Base-by-base conservation (phyloP, 768 basidiomycete species). In the Boletellus sp. region DNA sequence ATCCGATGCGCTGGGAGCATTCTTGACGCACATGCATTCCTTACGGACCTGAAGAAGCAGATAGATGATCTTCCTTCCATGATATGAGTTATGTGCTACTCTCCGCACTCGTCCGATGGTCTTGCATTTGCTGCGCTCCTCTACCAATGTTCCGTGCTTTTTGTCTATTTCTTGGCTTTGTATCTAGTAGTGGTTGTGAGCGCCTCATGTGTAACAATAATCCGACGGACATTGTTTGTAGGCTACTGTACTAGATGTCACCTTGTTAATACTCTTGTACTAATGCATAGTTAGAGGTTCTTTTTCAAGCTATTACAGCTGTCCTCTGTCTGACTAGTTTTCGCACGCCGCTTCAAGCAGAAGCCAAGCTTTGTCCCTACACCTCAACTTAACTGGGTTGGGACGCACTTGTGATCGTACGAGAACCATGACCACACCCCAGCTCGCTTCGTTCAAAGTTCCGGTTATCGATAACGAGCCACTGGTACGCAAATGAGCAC, bases 391-490 rank as follows among this genome's bases (percentile, higher is more conserved):
- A 6, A 28, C 28, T 10, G 28, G 11, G 28, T 8, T 28, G 28
- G 28, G 11, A 10, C 28, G 11, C 28, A 28, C 11, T 35, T 34
- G 45, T n/a, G 20, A 36, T 41, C 52, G 40, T 35, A 38, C 33
- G 57, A 61, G 64, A 62, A 47, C 16, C 63, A 87, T 86, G 85
- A 63, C 80, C 36, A 78, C 77, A 48, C 82, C 89, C 41, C 87
- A 89, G 61, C 84, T 95, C 41, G 93, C 90, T 17, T 59, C 81
- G 4, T 96, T 94, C 83, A 87, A 85, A 65, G 80, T 92, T 50
- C 95, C 95, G 19, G 74, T 70, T 20, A 76, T 94, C 63, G 79
- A 87, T 48, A 99, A 99, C 84, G 96, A 98, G 72, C 89, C 91
- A 36, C 87, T 97, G 88, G 91, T 91, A 59, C 60, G 76, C 65